Evolutionary conservation across 768 basidiomycete species (phyloP), one percentile per base, ranked within the genome.

Genomic region (Kwoniella sp.): DNA sequence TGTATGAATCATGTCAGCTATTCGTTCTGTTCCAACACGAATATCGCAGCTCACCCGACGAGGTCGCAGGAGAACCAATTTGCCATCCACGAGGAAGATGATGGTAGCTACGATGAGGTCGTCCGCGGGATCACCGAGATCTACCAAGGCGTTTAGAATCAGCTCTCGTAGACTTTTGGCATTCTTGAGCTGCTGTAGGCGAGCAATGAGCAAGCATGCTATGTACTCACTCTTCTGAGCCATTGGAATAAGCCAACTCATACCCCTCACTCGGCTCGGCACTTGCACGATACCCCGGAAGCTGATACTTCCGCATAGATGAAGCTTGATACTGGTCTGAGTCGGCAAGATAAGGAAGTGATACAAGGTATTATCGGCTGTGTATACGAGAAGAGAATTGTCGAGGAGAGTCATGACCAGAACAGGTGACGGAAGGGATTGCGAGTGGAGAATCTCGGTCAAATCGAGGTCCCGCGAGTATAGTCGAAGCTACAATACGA

Each of bases 201-300:
- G 26, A 22, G 2, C 6, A 21, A 26, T 51, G 49, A 51, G 49
- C 13, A 13, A 33, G 13, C 33, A 6, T 13, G 7, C 15, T 4
- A 24, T 49, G 22, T 17, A 83, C 88, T 69, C 76, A 95, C 96
- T 88, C 80, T 94, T 97, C 78, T 98, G 95, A 10, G 89, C 87
- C 62, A 84, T 83, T 0, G 96, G 95, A 60, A 99, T 90, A 87
- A 98, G 89, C 96, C 96, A 99, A 79, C 94, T 96, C 76, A 98
- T 81, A 69, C 90, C 90, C 64, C 93, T 83, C 1, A 99, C 94
- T 13, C 90, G 85, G 33, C 83, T 86, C 6, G 96, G 93, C 8
- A 86, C 85, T 13, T 87, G 85, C 52, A 98, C 90, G 55, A 98
- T 90, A 4, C 94, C 95, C 57, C 85, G 85, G 76, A 99, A 98